A percentile compares a stretch with the other conserved stretches of the same genome.
Conservation (phyloP, 2,329 filamentous ascomycete genomes). For the Pestalotiopsis fici region DNA sequence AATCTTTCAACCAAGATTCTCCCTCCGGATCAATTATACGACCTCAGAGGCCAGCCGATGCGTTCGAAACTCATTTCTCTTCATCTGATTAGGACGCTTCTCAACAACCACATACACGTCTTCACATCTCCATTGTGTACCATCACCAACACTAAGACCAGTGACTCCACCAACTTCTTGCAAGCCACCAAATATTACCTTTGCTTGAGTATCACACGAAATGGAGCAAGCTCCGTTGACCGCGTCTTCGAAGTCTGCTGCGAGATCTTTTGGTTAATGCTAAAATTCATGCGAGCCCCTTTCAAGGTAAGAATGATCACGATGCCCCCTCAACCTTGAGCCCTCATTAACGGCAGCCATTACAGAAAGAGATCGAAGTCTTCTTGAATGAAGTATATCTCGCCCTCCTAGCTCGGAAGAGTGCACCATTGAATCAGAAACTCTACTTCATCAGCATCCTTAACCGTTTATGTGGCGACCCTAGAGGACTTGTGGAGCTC, state of each 20-base stretch:
- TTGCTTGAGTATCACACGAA: conserved; percentile 90
- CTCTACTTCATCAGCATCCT: conserved; percentile 87
- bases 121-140: conserved; percentile 92
- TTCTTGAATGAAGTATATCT: conserved; percentile 98
- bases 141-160: conserved; percentile 87
- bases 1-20: conserved; percentile 93
- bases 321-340: not conserved
- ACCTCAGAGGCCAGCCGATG: conserved; percentile 93
- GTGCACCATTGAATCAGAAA: conserved; percentile 87
- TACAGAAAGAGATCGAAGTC: conserved; percentile 91
- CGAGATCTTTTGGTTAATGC: conserved; percentile 97
- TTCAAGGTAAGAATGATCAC: conserved; percentile 70
- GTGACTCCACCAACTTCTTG: conserved; percentile 85
- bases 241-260: conserved; percentile 93
- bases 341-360: conserved; percentile 22
- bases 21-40: conserved; percentile 86
- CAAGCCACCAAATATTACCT: conserved; percentile 97
- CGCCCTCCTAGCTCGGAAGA: conserved; percentile 84
- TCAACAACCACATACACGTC: conserved; percentile 90
- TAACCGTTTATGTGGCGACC: conserved; percentile 81
- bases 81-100: conserved; percentile 90
- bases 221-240: conserved; percentile 90
- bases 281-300: conserved; percentile 88
- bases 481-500: conserved; percentile 85
- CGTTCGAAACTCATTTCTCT: conserved; percentile 93